Evolutionary conservation across 257 asterid genomes (phyloP), one percentile per base, ranked within the genome.

Genomic region (Solanum sparsipilum): DNA sequence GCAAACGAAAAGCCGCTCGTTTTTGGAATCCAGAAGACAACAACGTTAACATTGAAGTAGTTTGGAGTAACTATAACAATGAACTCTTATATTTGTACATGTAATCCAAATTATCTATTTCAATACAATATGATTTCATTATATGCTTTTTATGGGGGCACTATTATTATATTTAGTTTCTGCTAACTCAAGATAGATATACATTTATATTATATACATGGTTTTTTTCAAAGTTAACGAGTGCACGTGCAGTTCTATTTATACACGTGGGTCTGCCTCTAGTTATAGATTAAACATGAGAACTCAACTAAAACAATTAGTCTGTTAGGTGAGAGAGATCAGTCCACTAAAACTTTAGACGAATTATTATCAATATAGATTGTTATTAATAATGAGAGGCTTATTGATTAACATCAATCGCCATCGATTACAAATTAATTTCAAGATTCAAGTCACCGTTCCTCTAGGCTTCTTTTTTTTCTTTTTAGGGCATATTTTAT

Each of bases 21-120:
- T 95, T 96, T 85, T 95, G 94, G 99, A 89, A 90, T 18, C 52
- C 86, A 0, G 92, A 94, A 44, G 96, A 93, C 70, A 70, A 94
- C 63, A 44, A 44, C 52, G 16, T 44, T 63, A 73, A 35, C 6
- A 85, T n/a, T 16, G 58, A 20, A 89, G 60, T 39, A 56, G n/a
- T 52, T 56, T 56, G 65, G n/a, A 56, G 65, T 18, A 56, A 18
- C 23, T 56, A 56, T 6, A 56, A 1, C 10, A 6, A 56, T 18
- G 65, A 56, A 6, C n/a, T 18, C 4, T 56, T 56, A 18, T 56
- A 18, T 18, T 56, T 56, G 10, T 56, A 56, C n/a, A 7, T 56
- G 63, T 6, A 56, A 56, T 56, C 2, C 63, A 18, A 52, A 56
- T 6, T 56, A 18, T 56, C 4, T 10, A 56, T 56, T 56, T 56